Evolutionary conservation across 2,329 filamentous ascomycete genomes (phyloP), one percentile per base, ranked within the genome.

Genomic region (Cercospora nicotianae): DNA sequence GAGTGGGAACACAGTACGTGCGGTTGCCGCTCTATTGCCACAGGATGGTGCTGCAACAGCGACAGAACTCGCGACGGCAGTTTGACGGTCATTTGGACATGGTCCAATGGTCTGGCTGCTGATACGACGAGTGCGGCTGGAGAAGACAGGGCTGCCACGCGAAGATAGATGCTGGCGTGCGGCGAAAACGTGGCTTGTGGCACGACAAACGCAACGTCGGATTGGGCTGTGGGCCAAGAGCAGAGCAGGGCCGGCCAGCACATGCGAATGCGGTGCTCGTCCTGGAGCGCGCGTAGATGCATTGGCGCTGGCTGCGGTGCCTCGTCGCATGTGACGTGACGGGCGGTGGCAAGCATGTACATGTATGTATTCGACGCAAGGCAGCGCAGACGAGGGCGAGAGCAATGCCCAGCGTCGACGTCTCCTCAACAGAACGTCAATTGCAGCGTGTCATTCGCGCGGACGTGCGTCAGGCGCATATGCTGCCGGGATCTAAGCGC

Each of bases 161-260:
- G 69, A 58, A 23, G 45, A 13, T 23, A 12, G 20, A 51, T 51
- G 45, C 45, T 51, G 36, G 13, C 39, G 39, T 53, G 62, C 51
- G 48, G 30, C 31, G 61, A 65, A 59, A 69, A 69, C 67, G 65
- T 70, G 69, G 67, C 64, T 69, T 64, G 67, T 70, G 53, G 59
- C 67, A 69, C 66, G 28, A 57, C 51, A 36, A 36, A 45, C 33
- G 48, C 69, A 59, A 61, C 53, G 33, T 62, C 63, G 60, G 63
- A 65, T 42, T 42, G 36, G 36, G 16, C 16, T 16, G 36, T 42
- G 36, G 36, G 36, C 36, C 36, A n/a, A n/a, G 36, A 42, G 36
- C 36, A 42, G 36, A 3, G 42, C 42, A n/a, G 39, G 16, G 30
- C n/a, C 48, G 20, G 20, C 18, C 36, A 30, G 8, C n/a, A 20